phyloP scores from a whole-genome alignment of 2,329 filamentous ascomycete species.

The Rasamsonia emersonii region DNA sequence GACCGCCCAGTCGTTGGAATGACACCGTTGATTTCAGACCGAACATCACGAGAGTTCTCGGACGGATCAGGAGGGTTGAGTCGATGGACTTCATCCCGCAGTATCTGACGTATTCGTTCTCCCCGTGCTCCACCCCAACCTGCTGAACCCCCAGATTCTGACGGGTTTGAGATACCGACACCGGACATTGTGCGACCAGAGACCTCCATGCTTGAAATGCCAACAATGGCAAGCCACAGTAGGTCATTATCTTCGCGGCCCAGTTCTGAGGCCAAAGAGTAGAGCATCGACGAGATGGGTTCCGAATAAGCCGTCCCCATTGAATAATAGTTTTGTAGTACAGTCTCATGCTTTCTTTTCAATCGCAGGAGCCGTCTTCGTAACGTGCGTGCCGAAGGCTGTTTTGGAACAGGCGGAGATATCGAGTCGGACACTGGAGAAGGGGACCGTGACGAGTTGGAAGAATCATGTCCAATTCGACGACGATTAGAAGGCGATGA shows the following conservation, averaged over 20 bases:
- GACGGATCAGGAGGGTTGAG: conserved; percentile 68
- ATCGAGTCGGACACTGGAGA: conserved; percentile 34
- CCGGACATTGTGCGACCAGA: conserved; percentile 80
- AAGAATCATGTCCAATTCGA: conserved; percentile 33
- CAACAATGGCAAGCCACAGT: conserved; percentile 89
- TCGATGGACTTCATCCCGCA: conserved; percentile 88
- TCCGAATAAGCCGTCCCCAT: conserved; percentile 88
- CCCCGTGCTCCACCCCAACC: conserved; percentile 78
- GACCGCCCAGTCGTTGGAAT: conserved; percentile 83
- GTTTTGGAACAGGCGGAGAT: conserved; percentile 39
- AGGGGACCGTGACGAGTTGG: conserved; percentile 38
- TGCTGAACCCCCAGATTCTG: conserved; percentile 45
- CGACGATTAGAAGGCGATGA: conserved; percentile 32
- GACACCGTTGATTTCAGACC: conserved; percentile 63
- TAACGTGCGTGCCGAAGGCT: conserved; percentile 62
- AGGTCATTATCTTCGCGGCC: conserved; percentile 95
- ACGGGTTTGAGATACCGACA: conserved; percentile 54
- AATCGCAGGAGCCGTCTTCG: conserved; percentile 66
- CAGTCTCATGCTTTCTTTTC: conserved; percentile 64
- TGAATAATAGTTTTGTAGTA: conserved; percentile 75
- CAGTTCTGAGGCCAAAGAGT: conserved; percentile 87
- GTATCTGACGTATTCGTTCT: conserved; percentile 71
- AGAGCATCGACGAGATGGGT: conserved; percentile 88
- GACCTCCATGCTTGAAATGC: conserved; percentile 86
- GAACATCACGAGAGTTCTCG: conserved; percentile 51